Evolutionary conservation across 2,329 filamentous ascomycete genomes (phyloP), one percentile per base, ranked within the genome.

Genomic region (Fusarium sp.): DNA sequence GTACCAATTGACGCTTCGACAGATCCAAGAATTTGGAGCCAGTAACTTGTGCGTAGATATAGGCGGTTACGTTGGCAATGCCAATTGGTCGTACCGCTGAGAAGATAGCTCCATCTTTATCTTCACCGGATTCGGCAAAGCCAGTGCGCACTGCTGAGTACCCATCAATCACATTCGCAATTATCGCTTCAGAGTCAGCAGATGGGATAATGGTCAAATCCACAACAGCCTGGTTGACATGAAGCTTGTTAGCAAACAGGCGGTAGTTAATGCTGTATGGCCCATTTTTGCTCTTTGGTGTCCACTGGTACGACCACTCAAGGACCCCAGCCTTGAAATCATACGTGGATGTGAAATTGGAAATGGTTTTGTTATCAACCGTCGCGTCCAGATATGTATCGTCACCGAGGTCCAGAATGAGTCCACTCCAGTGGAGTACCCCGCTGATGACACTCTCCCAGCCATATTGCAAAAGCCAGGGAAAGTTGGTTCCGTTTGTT

Each of bases 401-500:
- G 7, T 58, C 13, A 2, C 58, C 58, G 0, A 60, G 4, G 4
- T 60, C 58, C 0, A 60, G 16, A 12, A 60, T 42, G 16, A 60
- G 58, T 0, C 43, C 58, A 0, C 58, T 43, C 58, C 58, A 60
- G 1, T 60, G 58, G 0, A 53, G 58, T 7, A 49, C 34, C 0
- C 58, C 58, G 28, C 53, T 60, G 0, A 60, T 60, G 0, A 60
- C 21, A 21, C 58, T 60, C 16, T 60, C 58, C 26, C 49, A 60
- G 1, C 58, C 58, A 43, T 60, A 58, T 18, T 60, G 58, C 3
- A 16, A n/a, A 16, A 60, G 58, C 58, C 58, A 60, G 6, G 42
- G 21, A 16, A 58, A 60, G 7, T 60, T 60, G 0, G 58, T 60
- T 2, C 58, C 58, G 14, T 60, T 60, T 3, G 58, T 48, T 1